Conservation (phyloP, 2,329 filamentous ascomycete genomes). For the Sporothrix phasma region DNA sequence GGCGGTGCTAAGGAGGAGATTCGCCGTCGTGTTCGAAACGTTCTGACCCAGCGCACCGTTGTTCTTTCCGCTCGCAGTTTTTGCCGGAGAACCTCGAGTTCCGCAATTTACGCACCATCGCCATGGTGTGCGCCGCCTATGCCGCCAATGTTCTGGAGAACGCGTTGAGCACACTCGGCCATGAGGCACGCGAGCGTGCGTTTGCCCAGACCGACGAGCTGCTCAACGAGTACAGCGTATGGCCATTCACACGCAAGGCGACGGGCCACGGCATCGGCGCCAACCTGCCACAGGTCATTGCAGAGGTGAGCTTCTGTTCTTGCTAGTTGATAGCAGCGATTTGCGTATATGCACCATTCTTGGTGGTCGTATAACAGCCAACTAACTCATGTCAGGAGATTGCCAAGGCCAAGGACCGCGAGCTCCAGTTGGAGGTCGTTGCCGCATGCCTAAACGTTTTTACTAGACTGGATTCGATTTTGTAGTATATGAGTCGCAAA, state of each 20-base stretch:
- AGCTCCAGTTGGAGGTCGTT: conserved; percentile 93
- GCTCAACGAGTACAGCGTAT: conserved; percentile 92
- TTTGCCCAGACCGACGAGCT: conserved; percentile 97
- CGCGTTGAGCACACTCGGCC: conserved; percentile 83
- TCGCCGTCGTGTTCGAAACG: conserved; percentile 78
- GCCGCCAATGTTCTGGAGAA: conserved; percentile 98
- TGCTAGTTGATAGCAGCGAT: background rate
- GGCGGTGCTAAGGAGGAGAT: conserved; percentile 97
- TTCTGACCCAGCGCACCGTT: conserved; percentile 88
- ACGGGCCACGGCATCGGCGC: conserved; percentile 75
- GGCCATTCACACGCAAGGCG: conserved; percentile 84
- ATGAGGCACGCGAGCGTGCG: conserved; percentile 86
- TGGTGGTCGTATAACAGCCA: background rate
- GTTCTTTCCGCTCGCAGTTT: conserved; percentile 81
- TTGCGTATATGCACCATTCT: background rate
- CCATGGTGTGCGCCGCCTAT: conserved; percentile 97
- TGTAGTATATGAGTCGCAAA: conserved; percentile 41
- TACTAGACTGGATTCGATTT: conserved; percentile 88
- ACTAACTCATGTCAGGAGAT: conserved; percentile 48
- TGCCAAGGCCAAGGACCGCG: conserved; percentile 78
- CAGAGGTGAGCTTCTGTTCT: conserved; percentile 45
- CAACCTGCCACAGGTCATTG: conserved; percentile 78
- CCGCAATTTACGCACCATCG: conserved; percentile 79
- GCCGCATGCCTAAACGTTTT: conserved; percentile 96
- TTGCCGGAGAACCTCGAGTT: conserved; percentile 92